Evolutionary conservation across 495 filamentous ascomycete species (phyloP).

Genomic region (Talaromyces trachyspermus): DNA sequence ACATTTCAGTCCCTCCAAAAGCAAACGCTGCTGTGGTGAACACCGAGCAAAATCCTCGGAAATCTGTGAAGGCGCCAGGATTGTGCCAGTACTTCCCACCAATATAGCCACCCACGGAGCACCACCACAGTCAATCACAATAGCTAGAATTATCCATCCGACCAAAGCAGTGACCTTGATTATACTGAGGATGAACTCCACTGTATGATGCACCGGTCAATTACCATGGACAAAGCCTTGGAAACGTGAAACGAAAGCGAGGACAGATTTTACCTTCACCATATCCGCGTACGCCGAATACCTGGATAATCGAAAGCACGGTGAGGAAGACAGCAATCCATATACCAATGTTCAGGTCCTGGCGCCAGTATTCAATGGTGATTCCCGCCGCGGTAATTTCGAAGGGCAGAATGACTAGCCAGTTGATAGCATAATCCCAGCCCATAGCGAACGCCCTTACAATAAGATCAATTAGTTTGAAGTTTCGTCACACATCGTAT

Average conservation of each 20-base stretch:
- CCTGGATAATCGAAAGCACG: constrained; percentile 29
- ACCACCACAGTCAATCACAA: constrained; percentile 69
- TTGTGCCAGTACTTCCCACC: constrained; percentile 76
- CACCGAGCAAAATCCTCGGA: constrained; percentile 63
- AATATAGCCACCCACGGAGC: constrained; percentile 67
- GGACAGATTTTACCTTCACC: constrained; percentile 50
- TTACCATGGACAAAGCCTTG: background rate
- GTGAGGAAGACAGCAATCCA: constrained; percentile 59
- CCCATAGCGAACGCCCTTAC: constrained; percentile 41
- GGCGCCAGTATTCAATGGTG: constrained; percentile 67
- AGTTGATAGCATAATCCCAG: constrained; percentile 67
- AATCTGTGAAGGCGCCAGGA: constrained; percentile 65
- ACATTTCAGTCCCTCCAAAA: constrained; percentile 65
- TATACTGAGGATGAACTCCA: constrained; percentile 36
- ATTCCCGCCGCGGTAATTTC: constrained; percentile 74
- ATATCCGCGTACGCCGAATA: constrained; percentile 59
- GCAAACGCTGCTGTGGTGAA: constrained; percentile 72
- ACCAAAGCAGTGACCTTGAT: constrained; percentile 52
- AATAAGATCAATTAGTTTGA: background rate
- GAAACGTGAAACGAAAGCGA: background rate
- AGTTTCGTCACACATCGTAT: background rate
- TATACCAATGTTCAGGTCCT: constrained; percentile 48
- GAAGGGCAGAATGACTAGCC: constrained; percentile 51
- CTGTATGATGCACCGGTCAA: constrained; percentile 8
- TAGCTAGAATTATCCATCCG: constrained; percentile 64